Conservation (phyloP, 305 asterid genomes). For the Plantago coronopus region DNA sequence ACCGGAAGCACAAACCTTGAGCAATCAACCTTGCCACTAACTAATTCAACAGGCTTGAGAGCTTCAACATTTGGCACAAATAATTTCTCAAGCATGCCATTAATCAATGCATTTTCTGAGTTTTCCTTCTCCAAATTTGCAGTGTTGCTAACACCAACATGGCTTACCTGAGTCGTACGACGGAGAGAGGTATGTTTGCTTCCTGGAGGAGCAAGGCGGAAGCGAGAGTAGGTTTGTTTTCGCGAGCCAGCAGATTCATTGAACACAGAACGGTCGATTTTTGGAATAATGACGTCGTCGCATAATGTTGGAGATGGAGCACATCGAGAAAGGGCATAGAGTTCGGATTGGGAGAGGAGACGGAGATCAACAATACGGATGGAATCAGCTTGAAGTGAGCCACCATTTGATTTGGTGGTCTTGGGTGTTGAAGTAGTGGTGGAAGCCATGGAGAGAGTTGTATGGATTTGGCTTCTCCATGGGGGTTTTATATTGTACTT, state of each 20-base stretch:
- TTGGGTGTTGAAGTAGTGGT: too few species aligned
- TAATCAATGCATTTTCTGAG: conserved; percentile 36
- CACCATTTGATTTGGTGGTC: too few species aligned
- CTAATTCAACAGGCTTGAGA: conserved; percentile 31
- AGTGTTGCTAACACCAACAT: conserved; percentile 27
- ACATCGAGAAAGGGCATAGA: conserved; percentile 49
- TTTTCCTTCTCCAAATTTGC: conserved; percentile 35
- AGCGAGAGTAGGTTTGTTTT: conserved; percentile 62
- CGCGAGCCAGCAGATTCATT: conserved; percentile 83
- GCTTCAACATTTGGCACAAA: conserved; percentile 35
- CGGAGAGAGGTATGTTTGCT: conserved; percentile 43
- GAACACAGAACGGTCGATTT: conserved; percentile 76
- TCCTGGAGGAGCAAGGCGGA: conserved; percentile 77
- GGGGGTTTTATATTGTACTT: too few species aligned
- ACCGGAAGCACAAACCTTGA: background rate
- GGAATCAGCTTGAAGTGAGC: conserved; percentile 42
- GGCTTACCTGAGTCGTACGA: conserved; percentile 65
- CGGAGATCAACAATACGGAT: conserved; percentile 62
- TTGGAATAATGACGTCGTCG: conserved; percentile 66
- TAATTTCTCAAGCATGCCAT: conserved; percentile 40
- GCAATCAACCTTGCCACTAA: conserved; percentile 50
- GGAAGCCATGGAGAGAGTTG: too few species aligned
- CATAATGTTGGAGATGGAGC: conserved; percentile 41
- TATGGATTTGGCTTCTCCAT: too few species aligned
- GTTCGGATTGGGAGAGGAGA: conserved; percentile 69